Conservation (phyloP, 129 eudicot species). For the Ambrosia artemisiifolia region DNA sequence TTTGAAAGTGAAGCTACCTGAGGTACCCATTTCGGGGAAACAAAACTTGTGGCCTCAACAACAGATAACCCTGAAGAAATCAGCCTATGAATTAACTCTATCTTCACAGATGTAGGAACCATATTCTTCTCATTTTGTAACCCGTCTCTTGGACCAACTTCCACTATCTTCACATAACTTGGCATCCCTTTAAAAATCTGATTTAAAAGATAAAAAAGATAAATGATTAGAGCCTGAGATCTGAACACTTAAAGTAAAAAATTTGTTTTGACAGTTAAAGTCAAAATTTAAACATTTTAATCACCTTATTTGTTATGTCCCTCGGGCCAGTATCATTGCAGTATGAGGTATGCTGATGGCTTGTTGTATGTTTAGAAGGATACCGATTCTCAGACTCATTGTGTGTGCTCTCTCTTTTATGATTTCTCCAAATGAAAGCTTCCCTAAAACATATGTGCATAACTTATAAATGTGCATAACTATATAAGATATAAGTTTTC, state of each 20-base stretch:
- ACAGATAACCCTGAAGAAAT: conserved; percentile 81
- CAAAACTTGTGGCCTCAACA: conserved; percentile 97
- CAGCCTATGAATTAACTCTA: conserved; percentile 70
- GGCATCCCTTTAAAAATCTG: conserved; percentile 70
- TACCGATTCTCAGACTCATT: conserved; percentile 33
- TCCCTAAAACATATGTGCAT: conserved; percentile 41
- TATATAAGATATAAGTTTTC: background rate
- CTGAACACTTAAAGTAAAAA: background rate
- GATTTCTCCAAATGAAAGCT: conserved; percentile 46
- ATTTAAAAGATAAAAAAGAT: conserved; percentile 10
- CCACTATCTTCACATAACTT: conserved; percentile 88
- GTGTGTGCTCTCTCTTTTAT: conserved; percentile 41
- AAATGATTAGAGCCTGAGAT: background rate
- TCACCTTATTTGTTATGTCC: conserved; percentile 56
- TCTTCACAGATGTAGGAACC: conserved; percentile 75
- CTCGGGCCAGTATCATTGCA: conserved; percentile 40
- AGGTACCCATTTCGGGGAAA: conserved; percentile 99
- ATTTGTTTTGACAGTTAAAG: background rate
- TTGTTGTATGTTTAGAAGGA: conserved; percentile 30
- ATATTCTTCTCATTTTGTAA: conserved; percentile 76
- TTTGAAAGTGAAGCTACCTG: conserved; percentile 51
- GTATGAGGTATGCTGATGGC: conserved; percentile 36
- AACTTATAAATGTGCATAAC: background rate
- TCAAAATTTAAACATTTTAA: background rate
- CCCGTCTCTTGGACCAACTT: conserved; percentile 99